Conservation (phyloP, 2,329 filamentous ascomycete genomes). For the Talaromyces sp. region DNA sequence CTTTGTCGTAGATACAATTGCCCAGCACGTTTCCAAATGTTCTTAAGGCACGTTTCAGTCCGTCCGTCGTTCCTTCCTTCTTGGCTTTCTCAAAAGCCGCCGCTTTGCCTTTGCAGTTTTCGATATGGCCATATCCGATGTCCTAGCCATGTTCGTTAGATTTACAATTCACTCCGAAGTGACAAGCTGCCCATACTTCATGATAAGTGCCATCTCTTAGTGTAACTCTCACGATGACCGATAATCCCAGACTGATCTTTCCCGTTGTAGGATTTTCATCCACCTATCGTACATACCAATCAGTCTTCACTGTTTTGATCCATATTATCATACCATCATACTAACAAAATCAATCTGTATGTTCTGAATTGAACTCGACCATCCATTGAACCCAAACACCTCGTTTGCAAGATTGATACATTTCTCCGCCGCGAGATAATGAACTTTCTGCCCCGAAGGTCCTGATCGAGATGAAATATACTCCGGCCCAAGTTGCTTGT, state of each 20-base stretch:
- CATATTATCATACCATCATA: conserved; percentile 13
- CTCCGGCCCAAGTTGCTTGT: conserved; percentile 92
- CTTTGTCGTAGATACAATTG: conserved; percentile 98
- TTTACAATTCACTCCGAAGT: not conserved
- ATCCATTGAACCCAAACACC: conserved; percentile 95
- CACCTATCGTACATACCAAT: conserved; percentile 45
- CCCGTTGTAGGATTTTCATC: conserved; percentile 77
- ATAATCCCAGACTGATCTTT: conserved; percentile 79
- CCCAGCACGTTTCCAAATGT: conserved; percentile 95
- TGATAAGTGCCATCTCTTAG: conserved; percentile 93
- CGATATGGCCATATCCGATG: conserved; percentile 92
- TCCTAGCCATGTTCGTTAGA: conserved; percentile 52
- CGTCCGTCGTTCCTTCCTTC: conserved; percentile 96
- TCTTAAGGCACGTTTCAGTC: conserved; percentile 79
- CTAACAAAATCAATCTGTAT: conserved; percentile 86
- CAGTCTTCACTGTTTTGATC: not conserved
- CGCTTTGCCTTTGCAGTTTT: conserved; percentile 93
- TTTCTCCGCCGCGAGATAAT: conserved; percentile 95
- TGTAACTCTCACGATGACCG: conserved; percentile 86
- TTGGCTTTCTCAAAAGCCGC: conserved; percentile 97
- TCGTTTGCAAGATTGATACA: conserved; percentile 93
- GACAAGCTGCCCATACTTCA: conserved; percentile 53
- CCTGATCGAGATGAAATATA: conserved; percentile 87
- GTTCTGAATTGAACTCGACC: conserved; percentile 93
- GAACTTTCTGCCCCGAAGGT: conserved; percentile 78